Percentiles rank a stretch among this genome's conserved stretches.
phyloP scores from a whole-genome alignment of 1,284 basidiomycete species.

The Takashimella koratensis region DNA sequence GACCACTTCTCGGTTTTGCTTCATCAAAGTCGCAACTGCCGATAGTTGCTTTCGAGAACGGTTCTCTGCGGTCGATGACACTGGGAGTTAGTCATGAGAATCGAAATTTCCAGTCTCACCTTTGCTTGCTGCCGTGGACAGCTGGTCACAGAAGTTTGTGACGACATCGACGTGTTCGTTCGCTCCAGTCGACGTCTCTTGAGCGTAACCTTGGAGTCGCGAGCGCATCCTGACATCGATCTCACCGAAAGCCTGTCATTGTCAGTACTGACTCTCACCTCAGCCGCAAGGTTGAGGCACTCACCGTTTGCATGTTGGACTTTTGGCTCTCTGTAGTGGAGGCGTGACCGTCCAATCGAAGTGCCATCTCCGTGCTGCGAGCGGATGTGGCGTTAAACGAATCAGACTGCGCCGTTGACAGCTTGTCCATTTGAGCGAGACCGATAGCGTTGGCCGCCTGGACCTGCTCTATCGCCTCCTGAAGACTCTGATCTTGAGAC shows the following conservation, averaged over 20 bases:
- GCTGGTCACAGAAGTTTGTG: constrained; percentile 22
- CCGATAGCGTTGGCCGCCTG: constrained; percentile 59
- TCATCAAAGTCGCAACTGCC: constrained; percentile 7
- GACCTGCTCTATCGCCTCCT: constrained; percentile 58
- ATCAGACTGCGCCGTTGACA: not conserved
- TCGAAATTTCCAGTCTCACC: constrained; percentile 16
- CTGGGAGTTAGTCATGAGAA: not conserved
- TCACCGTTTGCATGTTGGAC: constrained; percentile 11
- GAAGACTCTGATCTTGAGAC: constrained; percentile 65
- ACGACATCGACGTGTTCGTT: constrained; percentile 21
- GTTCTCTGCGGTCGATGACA: not conserved
- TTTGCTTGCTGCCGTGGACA: constrained; percentile 17
- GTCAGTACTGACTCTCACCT: constrained; percentile 3
- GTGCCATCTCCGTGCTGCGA: constrained; percentile 1
- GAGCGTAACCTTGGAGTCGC: constrained; percentile 25
- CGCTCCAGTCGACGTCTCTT: constrained; percentile 21
- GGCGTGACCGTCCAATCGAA: constrained; percentile 1
- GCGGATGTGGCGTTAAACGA: not conserved
- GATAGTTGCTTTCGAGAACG: constrained; percentile 1
- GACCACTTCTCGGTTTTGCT: constrained; percentile 12
- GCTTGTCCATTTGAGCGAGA: constrained; percentile 46
- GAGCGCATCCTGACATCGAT: constrained; percentile 20
- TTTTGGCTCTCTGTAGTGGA: constrained; percentile 1
- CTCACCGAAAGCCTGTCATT: constrained; percentile 24
- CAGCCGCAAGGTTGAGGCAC: constrained; percentile 1